These are phyloP conservation scores for Ascodesmis nigricans DNA, from an alignment of 495 filamentous ascomycete genomes.

Conservation along the genomic window DNA sequence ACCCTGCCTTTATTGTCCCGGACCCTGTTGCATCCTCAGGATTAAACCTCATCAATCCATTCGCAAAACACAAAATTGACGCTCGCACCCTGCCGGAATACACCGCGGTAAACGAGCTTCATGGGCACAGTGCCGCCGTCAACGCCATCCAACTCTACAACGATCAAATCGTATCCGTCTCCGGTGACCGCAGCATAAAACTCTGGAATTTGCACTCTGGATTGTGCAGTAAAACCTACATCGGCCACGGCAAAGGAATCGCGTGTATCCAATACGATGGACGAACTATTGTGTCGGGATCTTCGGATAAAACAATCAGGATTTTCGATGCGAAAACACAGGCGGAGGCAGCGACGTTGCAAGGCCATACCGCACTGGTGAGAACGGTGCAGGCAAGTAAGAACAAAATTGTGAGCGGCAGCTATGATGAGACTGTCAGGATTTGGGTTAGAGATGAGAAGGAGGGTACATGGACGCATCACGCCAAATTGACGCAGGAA, in stretches of 20 bases:
- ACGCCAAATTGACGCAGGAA: slow-evolving; percentile 47
- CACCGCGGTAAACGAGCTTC: slow-evolving; percentile 52
- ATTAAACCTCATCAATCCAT: slow-evolving; percentile 21
- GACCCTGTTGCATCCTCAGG: slow-evolving; percentile 11
- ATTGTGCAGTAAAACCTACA: slow-evolving; percentile 46
- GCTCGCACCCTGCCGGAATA: slow-evolving; percentile 31
- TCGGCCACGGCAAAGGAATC: slow-evolving; percentile 86
- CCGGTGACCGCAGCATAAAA: slow-evolving; percentile 76
- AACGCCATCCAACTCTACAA: slow-evolving; percentile 86
- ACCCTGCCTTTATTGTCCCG: slow-evolving; percentile 21
- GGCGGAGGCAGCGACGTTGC: slow-evolving; percentile 68
- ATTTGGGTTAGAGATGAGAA: slow-evolving; percentile 75
- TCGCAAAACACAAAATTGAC: neutral
- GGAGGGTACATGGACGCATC: slow-evolving; percentile 48
- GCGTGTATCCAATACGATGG: slow-evolving; percentile 95
- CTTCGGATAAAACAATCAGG: slow-evolving; percentile 82
- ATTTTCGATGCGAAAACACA: slow-evolving; percentile 73
- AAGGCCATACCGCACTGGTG: slow-evolving; percentile 61
- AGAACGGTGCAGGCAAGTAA: slow-evolving; percentile 76
- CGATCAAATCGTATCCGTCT: slow-evolving; percentile 76
- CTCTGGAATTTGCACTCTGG: slow-evolving; percentile 80
- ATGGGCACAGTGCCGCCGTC: slow-evolving; percentile 74
- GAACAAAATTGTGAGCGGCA: slow-evolving; percentile 76
- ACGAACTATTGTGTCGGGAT: slow-evolving; percentile 87
- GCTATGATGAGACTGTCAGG: slow-evolving; percentile 85